Base-by-base conservation (phyloP, 2,329 filamentous ascomycete genomes). In the Botryotinia convoluta region DNA sequence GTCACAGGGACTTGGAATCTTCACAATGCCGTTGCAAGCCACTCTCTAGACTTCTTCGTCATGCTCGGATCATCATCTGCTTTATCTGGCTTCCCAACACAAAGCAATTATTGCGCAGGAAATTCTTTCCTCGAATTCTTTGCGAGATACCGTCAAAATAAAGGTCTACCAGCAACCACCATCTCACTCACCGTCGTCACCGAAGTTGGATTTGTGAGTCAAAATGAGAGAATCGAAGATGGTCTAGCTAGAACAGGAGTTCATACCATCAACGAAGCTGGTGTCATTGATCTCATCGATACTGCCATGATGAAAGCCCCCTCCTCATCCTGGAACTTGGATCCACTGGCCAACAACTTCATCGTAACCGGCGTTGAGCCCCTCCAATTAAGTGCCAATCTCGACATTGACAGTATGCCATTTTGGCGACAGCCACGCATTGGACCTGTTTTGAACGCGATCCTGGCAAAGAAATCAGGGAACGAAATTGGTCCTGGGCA, bases 111-210 rank as follows among this genome's bases (percentile, higher is more conserved):
- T 64, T 79, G 78, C n/a, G 79, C 82, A 0, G 80, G 79, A 4
- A 84, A 84, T 72, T 77, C 75, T 14, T 84, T 81, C 75, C 78
- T 83, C 1, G 83, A 84, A 67, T 75, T 78, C 1, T 80, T 83
- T 45, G 78, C 80, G 0, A 64, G 77, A 2, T 80, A 79, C 64
- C 76, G 81, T 7, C 73, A 77, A 1, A 54, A 62, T 6, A 76
- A 77, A 2, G 81, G 80, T 1, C 77, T 80, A 1, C 72, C 80
- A 4, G 77, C 76, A 4, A 69, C 75, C 0, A 79, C 80, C 0
- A 32, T 82, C 0, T 78, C 77, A 1, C 63, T 82, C 0, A 79
- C 79, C 1, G 79, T 83, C 77, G 80, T 85, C 39, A 79, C 79
- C 0, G 83, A 82, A 14, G 79, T 81, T 7, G 81, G 81, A 2